Base-by-base conservation (phyloP, 2,329 filamentous ascomycete species). In the Xylariaceae sp. region DNA sequence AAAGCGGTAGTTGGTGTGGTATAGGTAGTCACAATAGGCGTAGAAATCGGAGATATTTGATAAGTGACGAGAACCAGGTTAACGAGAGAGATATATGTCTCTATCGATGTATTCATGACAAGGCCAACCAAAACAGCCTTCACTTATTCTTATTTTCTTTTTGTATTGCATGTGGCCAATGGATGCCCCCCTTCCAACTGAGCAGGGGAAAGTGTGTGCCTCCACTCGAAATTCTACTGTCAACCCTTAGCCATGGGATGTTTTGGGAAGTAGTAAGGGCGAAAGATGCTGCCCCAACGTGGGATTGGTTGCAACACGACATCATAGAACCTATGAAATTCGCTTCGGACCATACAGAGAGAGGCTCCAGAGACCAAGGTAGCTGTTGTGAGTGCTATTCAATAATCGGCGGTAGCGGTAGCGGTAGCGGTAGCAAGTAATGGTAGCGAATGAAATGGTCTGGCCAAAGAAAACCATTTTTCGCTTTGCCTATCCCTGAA, bases 1-100 rank as follows among this genome's bases (percentile, higher is more conserved):
- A 60, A 60, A 32, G 31, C 62, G 61, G 44, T 35, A 47, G 55
- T 56, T 57, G 54, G 54, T 54, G 53, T 55, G 53, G 59, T 58
- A 53, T 57, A 47, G 35, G 35, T 19, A 19, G 19, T 3, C 35
- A 37, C 35, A 37, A 5, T 11, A 37, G 57, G 51, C 56, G 54
- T 55, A 60, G 41, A 41, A 42, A 51, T 51, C 56, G 53, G 50
- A 43, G 43, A 60, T 44, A 50, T 42, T 55, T 54, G 46, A 46
- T 42, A 47, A 51, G 53, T 57, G 51, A 41, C 59, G 44, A 53
- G 32, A 30, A 53, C 26, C 32, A 50, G 51, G 40, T 47, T 12
- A 53, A 40, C 42, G 34, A 40, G 11, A 48, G 31, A 41, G 44
- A 27, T 9, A 46, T 40, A 46, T 45, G 54, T 44, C 48, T 50